phyloP scores from a whole-genome alignment of 352 stramenopile genomes.

The Blastocystis sp. region DNA sequence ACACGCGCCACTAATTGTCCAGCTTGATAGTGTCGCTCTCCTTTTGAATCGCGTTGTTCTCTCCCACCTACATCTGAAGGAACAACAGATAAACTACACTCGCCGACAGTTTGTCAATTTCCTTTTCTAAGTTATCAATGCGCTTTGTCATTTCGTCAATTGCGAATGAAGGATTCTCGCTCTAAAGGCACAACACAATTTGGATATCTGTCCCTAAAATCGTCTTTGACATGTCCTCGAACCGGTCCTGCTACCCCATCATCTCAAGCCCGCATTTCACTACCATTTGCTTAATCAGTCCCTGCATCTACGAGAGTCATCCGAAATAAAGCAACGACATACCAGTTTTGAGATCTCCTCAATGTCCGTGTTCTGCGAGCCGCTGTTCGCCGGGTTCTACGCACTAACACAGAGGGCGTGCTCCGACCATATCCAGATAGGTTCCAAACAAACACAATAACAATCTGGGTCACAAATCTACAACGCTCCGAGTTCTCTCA shows the following conservation, averaged over 20 bases:
- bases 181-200: neutral
- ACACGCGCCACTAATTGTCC: neutral
- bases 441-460: neutral
- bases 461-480: neutral
- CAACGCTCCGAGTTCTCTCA: neutral
- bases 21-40: neutral
- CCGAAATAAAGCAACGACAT: neutral
- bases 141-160: constrained; percentile 50
- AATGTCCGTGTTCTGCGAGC: neutral
- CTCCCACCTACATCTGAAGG: neutral
- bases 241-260: neutral
- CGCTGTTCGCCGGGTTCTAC: neutral
- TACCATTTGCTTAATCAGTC: neutral
- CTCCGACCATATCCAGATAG: neutral
- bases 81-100: neutral
- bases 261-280: neutral
- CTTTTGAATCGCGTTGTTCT: constrained; percentile 26
- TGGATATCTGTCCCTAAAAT: constrained; percentile 63
- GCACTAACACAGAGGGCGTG: neutral
- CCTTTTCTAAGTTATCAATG: constrained; percentile 57
- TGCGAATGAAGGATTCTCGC: neutral
- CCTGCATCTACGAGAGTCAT: neutral
- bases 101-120: constrained; percentile 22
- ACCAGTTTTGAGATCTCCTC: neutral
- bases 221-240: constrained; percentile 53